Evolutionary conservation across 176 grass and related monocot genomes (phyloP).

Genomic region (Rhynchospora breviuscula): DNA sequence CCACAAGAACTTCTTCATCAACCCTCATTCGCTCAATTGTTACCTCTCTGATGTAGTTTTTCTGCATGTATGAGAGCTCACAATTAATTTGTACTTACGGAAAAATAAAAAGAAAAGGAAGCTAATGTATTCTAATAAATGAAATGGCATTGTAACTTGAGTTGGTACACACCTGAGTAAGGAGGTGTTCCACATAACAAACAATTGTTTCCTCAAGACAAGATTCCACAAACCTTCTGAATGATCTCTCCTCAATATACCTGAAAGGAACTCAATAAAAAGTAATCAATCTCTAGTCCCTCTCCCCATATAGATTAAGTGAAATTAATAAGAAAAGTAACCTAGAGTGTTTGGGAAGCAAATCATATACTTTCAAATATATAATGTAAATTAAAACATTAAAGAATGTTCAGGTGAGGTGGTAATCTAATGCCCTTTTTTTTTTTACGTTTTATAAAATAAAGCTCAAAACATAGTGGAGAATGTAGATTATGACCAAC

Average conservation of each 20-base stretch:
- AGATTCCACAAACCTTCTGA: constrained; percentile 96
- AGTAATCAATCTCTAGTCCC: background rate
- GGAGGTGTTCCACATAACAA: constrained; percentile 86
- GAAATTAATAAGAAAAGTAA: constrained; percentile 16
- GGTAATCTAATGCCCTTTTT: too few relatives aligned
- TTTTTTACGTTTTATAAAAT: background rate
- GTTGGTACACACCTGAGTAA: constrained; percentile 60
- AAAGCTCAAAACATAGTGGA: background rate
- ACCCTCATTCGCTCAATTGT: constrained; percentile 91
- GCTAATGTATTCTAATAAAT: background rate
- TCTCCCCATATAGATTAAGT: background rate
- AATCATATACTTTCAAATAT: constrained; percentile 10
- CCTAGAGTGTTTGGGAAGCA: background rate
- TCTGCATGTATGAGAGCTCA: constrained; percentile 38
- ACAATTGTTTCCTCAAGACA: constrained; percentile 95
- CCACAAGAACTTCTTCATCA: constrained; percentile 96
- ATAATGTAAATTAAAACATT: background rate
- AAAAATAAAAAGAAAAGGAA: background rate
- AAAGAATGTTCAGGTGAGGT: background rate
- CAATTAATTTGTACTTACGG: background rate
- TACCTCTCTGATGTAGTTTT: constrained; percentile 73
- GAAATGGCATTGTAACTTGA: background rate
- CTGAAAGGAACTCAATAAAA: constrained; percentile 30
- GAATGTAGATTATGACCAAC: too few relatives aligned
- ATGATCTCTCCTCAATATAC: constrained; percentile 94